phyloP scores from a whole-genome alignment of 345 rosid genomes.

The Eucalyptus paniculata region DNA sequence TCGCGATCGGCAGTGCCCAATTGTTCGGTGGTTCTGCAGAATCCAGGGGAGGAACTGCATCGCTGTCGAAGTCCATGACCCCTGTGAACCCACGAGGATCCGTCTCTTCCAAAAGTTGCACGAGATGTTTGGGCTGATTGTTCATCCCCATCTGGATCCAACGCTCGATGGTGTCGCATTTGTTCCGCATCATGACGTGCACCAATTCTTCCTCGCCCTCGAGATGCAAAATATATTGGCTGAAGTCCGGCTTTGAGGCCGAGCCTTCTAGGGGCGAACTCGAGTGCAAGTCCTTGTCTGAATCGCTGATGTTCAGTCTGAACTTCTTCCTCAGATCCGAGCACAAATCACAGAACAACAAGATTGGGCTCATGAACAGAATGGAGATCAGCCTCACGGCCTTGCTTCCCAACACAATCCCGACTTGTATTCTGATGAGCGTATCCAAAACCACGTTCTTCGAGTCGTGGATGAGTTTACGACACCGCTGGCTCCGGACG shows the following conservation, averaged over 20 bases:
- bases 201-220: constrained; percentile 80
- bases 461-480: constrained; percentile 27
- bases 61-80: constrained; percentile 48
- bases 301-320: constrained; percentile 1
- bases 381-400: constrained; percentile 38
- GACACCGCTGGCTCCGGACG: constrained; percentile 15
- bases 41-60: constrained; percentile 31
- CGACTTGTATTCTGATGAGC: constrained; percentile 45
- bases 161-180: constrained; percentile 41
- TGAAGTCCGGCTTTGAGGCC: constrained; percentile 23
- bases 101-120: constrained; percentile 35
- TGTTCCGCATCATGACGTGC: constrained; percentile 39
- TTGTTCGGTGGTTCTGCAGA: constrained; percentile 52
- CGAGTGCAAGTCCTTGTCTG: constrained; percentile 17
- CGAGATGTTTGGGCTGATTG: constrained; percentile 43
- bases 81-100: constrained; percentile 40
- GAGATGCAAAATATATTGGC: constrained; percentile 60
- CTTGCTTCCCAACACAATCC: constrained; percentile 59
- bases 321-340: constrained; percentile 1
- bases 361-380: constrained; percentile 22
- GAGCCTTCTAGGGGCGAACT: constrained; percentile 2
- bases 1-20: constrained; percentile 77
- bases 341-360: constrained; percentile 8
- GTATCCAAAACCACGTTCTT: constrained; percentile 21
- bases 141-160: constrained; percentile 43